A percentile compares a stretch with the other conserved stretches of the same genome.
phyloP scores from a whole-genome alignment of 2,329 filamentous ascomycete species.

The Xylariaceae sp. region DNA sequence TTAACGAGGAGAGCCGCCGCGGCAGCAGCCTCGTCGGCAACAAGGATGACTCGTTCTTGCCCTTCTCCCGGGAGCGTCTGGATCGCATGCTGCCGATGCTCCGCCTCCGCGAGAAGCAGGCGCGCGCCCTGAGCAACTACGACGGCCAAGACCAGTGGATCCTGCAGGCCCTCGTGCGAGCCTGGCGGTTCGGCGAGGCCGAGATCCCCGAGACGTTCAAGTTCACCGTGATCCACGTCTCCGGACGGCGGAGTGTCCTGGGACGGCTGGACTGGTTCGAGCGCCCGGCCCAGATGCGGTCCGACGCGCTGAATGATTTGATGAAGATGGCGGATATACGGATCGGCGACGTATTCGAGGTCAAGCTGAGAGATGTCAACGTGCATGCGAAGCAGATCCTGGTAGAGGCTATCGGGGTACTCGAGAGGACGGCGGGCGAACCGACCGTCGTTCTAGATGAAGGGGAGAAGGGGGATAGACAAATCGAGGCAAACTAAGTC shows the following conservation, averaged over 20 bases:
- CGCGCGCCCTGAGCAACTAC: slow-evolving; percentile 46
- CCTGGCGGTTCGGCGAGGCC: slow-evolving; percentile 58
- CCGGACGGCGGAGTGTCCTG: slow-evolving; percentile 36
- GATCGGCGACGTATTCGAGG: slow-evolving; percentile 57
- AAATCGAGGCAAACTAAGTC: too few species aligned
- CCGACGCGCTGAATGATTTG: slow-evolving; percentile 42
- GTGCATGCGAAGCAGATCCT: slow-evolving; percentile 49
- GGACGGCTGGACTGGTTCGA: slow-evolving; percentile 57
- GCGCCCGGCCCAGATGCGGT: slow-evolving; percentile 45
- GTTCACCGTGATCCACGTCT: slow-evolving; percentile 49
- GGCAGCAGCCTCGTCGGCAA: slow-evolving; percentile 41
- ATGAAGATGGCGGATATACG: slow-evolving; percentile 47
- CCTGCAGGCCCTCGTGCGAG: slow-evolving; percentile 61
- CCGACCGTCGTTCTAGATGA: too few species aligned
- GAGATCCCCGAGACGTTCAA: slow-evolving; percentile 51
- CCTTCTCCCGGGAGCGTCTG: slow-evolving; percentile 48
- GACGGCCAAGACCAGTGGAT: slow-evolving; percentile 56
- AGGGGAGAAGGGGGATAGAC: too few species aligned
- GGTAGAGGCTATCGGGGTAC: slow-evolving; percentile 47
- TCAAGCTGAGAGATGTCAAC: slow-evolving; percentile 58
- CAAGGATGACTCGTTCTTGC: slow-evolving; percentile 43
- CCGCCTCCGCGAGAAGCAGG: slow-evolving; percentile 56
- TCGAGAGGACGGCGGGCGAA: slow-evolving; percentile 21
- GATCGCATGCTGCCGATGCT: slow-evolving; percentile 52
- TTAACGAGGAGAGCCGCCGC: slow-evolving; percentile 48